Evolutionary conservation across 495 filamentous ascomycete genomes (phyloP), one percentile per base, ranked within the genome.

Genomic region (Halenospora varia): DNA sequence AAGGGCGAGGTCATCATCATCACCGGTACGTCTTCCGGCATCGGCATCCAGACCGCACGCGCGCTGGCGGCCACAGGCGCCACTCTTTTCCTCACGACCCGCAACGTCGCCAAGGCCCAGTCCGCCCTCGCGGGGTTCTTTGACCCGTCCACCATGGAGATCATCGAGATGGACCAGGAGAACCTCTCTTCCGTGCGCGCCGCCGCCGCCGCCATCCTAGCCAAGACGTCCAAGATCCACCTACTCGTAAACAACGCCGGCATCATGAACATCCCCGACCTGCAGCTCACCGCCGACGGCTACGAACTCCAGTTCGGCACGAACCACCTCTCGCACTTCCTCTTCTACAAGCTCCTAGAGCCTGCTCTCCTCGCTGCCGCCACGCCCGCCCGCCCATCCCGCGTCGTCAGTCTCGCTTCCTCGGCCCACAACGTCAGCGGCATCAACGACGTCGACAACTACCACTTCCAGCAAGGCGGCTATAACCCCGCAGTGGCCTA

Each of bases 261-360:
- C 26, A 72, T 81, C 51, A 80, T 84, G 78, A 78, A 69, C 0
- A 59, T 73, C 10, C 73, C 79, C 1, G 66, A 63, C 3, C 51
- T 56, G 26, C 55, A 65, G 0, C 61, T 56, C 1, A 84, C 83
- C 2, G 63, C 70, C n/a, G 82, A 88, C 11, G 83, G 85, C 25
- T 84, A 81, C 64, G 86, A 90, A 62, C 73, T 84, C 29, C 82
- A 87, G 51, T 82, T 89, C 60, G 85, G 82, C 20, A 83, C 81
- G 2, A 91, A 90, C 62, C 80, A 90, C 65, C 66, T 89, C 56
- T 85, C 82, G 3, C 85, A 88, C 61, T 82, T 80, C 35, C 74
- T 88, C 10, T 71, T 91, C 25, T 83, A 80, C 13, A 77, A 78
- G 49, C 71, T 85, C 10, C 71, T 91, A 2, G 70, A 89, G 10